phyloP scores from a whole-genome alignment of 2,329 filamentous ascomycete species.

The Botrytis squamosa region DNA sequence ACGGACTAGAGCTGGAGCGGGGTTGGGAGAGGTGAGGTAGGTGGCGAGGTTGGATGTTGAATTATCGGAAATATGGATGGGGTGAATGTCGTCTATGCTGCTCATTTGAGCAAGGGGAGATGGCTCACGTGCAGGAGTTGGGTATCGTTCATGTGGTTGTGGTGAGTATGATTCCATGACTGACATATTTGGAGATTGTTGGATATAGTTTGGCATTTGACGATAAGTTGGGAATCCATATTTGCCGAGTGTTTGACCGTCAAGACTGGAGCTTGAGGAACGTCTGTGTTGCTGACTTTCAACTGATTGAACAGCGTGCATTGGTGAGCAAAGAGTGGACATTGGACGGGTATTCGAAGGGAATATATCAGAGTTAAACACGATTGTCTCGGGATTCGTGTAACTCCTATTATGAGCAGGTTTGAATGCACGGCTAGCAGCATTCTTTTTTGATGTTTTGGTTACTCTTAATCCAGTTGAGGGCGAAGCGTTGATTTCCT shows the following conservation, averaged over 20 bases:
- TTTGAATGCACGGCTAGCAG: slow-evolving; percentile 41
- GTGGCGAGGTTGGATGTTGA: slow-evolving; percentile 67
- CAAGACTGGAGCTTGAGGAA: slow-evolving; percentile 66
- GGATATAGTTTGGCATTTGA: slow-evolving; percentile 61
- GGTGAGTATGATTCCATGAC: slow-evolving; percentile 45
- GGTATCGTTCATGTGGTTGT: slow-evolving; percentile 44
- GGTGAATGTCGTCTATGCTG: slow-evolving; percentile 38
- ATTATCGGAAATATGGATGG: slow-evolving; percentile 39
- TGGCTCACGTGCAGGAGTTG: slow-evolving; percentile 44
- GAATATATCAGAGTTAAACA: slow-evolving; percentile 39
- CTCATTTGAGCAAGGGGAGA: slow-evolving; percentile 43
- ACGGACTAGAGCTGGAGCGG: slow-evolving; percentile 77
- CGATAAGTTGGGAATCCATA: slow-evolving; percentile 86
- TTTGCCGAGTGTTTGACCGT: slow-evolving; percentile 62
- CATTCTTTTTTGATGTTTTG: slow-evolving; percentile 43
- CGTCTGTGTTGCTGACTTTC: slow-evolving; percentile 52
- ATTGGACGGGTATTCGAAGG: slow-evolving; percentile 35
- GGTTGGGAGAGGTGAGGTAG: slow-evolving; percentile 78
- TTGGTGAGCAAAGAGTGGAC: slow-evolving; percentile 38
- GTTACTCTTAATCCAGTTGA: slow-evolving; percentile 48
- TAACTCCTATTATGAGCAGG: slow-evolving; percentile 56
- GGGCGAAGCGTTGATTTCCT: slow-evolving; percentile 63
- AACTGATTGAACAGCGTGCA: slow-evolving; percentile 37
- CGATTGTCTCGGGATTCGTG: slow-evolving; percentile 58
- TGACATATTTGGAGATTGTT: slow-evolving; percentile 33